A percentile compares a stretch with the other conserved stretches of the same genome.
Conservation (phyloP, 164 flowering plant species). For the Amborella trichopoda region DNA sequence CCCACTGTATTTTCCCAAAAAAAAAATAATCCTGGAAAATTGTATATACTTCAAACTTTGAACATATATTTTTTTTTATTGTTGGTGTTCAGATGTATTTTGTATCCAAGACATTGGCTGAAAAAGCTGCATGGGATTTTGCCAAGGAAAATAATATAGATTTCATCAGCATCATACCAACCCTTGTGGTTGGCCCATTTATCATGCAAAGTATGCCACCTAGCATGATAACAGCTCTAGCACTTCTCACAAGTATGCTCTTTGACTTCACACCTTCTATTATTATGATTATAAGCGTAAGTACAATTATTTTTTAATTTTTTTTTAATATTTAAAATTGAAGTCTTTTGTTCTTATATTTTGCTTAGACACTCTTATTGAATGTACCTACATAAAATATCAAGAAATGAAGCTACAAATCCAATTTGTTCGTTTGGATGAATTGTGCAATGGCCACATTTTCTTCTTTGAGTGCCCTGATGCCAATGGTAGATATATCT, state of each 20-base stretch:
- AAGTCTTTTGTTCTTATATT: no score
- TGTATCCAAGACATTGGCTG: no score
- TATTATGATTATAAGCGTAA: no score
- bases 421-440: conserved; percentile 71
- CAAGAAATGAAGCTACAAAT: conserved; percentile 63
- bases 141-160: no score
- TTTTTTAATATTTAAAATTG: not conserved
- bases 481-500: conserved; percentile 72
- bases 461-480: conserved; percentile 50
- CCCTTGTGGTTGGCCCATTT: conserved; percentile 23
- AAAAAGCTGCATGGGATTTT: no score
- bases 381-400: no score
- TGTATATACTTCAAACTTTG: no score
- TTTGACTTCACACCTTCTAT: not conserved
- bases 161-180: conserved; percentile 18
- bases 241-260: conserved; percentile 9
- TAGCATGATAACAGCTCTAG: conserved; percentile 19
- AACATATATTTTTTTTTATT: no score
- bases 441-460: conserved; percentile 58
- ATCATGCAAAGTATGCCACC: conserved; percentile 22
- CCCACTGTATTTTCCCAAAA: no score
- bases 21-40: no score
- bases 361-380: no score
- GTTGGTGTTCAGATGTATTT: conserved; percentile 31
- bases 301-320: not conserved